Evolutionary conservation across 257 asterid species (phyloP), one percentile per base, ranked within the genome.

Genomic region (Solanum infundibuliforme): DNA sequence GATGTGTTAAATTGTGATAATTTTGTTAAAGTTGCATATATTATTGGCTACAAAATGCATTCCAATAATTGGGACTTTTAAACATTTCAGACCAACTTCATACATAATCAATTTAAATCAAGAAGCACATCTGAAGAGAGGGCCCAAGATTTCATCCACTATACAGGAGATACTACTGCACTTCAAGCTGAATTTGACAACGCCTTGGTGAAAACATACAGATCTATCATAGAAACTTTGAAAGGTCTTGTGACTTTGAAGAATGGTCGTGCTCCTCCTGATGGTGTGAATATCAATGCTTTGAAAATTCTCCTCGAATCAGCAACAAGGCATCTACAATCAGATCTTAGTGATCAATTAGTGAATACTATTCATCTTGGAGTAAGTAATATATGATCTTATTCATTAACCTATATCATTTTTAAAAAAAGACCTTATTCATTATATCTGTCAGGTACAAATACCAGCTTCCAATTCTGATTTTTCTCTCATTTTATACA

Each of bases 271-370:
- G 88, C 89, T 83, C 83, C 85, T 58, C 81, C 84, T 89, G 93
- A 90, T 71, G 94, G 93, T 72, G 85, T 91, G 73, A 91, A 93
- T 88, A 92, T 97, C 48, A 88, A 88, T 41, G 89, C 90, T 90
- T 94, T 98, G 98, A 96, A 89, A 89, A 83, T 88, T 87, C 79
- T 91, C 77, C 93, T 96, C 73, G 94, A 94, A 71, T 90, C 92
- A 35, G 95, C 95, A 88, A 83, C 88, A 10, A 89, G 89, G 36
- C 89, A 79, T 87, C 90, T 96, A 92, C 95, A 93, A 86, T 87
- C 96, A 91, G 95, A 90, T 82, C 89, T 97, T 76, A 86, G 91
- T 60, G 94, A 91, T 52, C 91, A 88, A 89, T 91, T 96, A 27
- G 58, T 91, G 71, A 88, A 84, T 89, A 92, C 94, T 65, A 90